phyloP scores from a whole-genome alignment of 73 alveolate genomes.

The Durusdinium trenchii region DNA sequence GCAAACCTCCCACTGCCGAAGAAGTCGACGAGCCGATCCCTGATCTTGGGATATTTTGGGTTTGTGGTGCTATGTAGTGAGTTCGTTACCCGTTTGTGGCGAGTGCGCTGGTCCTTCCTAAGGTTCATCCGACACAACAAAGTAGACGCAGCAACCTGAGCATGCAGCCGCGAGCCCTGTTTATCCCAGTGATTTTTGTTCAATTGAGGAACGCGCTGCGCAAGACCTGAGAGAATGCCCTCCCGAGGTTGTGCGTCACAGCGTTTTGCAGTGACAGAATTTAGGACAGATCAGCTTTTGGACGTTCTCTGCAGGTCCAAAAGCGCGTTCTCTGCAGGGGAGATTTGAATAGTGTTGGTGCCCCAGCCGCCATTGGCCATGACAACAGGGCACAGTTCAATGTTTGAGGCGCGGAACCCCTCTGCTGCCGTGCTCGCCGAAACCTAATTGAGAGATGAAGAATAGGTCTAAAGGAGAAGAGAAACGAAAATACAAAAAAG shows the following conservation, averaged over 20 bases:
- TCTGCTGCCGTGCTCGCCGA: constrained; percentile 94
- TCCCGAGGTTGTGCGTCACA: constrained; percentile 34
- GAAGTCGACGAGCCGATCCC: constrained; percentile 53
- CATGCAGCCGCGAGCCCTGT: not conserved
- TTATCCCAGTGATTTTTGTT: not conserved
- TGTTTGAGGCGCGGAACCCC: constrained; percentile 63
- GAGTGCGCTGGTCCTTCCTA: not conserved
- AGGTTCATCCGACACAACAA: constrained; percentile 83
- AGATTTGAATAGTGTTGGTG: constrained; percentile 45
- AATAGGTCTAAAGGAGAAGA: not conserved
- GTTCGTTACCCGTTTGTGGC: not conserved
- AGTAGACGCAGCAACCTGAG: constrained; percentile 41
- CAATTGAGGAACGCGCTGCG: constrained; percentile 69
- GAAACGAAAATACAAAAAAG: too few species aligned
- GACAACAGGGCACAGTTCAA: not conserved
- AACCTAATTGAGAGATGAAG: not conserved
- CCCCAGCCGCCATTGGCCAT: not conserved
- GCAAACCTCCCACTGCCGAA: constrained; percentile 84
- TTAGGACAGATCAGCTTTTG: not conserved
- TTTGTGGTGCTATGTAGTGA: not conserved
- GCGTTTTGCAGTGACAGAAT: not conserved
- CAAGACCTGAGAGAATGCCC: constrained; percentile 84
- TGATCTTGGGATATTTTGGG: too few species aligned
- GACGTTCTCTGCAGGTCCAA: constrained; percentile 41
- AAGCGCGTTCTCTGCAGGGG: constrained; percentile 79